These are phyloP conservation scores for Penicillium waksmanii DNA, from an alignment of 495 filamentous ascomycete genomes.

Conservation along the genomic window DNA sequence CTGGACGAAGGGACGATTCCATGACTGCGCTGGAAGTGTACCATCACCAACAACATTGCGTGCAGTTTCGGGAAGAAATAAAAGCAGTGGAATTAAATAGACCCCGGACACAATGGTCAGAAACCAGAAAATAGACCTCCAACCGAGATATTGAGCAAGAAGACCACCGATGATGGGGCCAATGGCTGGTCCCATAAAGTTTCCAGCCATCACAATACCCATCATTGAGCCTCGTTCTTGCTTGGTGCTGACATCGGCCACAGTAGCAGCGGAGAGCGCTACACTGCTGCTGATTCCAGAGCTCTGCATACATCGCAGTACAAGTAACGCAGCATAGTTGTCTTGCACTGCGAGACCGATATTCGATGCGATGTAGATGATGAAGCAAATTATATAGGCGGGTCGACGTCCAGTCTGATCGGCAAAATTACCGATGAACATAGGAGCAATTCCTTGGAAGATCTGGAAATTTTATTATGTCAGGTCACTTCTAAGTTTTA, in stretches of 20 bases:
- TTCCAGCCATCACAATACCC: slow-evolving; percentile 38
- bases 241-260: slow-evolving; percentile 44
- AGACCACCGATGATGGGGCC: slow-evolving; percentile 69
- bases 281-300: slow-evolving; percentile 51
- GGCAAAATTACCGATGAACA: slow-evolving; percentile 51
- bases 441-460: slow-evolving; percentile 55
- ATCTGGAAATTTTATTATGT: slow-evolving; percentile 30
- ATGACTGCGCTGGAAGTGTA: slow-evolving; percentile 38
- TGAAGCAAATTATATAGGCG: slow-evolving; percentile 49
- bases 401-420: slow-evolving; percentile 53
- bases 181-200: slow-evolving; percentile 51
- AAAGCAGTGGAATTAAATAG: slow-evolving; percentile 33
- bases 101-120: slow-evolving; percentile 60
- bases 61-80: slow-evolving; percentile 50
- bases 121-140: slow-evolving; percentile 78
- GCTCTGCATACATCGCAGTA: slow-evolving; percentile 55
- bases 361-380: slow-evolving; percentile 51
- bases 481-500: neutral
- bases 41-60: slow-evolving; percentile 54
- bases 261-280: slow-evolving; percentile 44
- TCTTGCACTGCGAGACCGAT: slow-evolving; percentile 53
- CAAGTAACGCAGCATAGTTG: slow-evolving; percentile 50
- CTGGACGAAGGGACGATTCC: slow-evolving; percentile 38
- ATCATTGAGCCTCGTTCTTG: slow-evolving; percentile 51
- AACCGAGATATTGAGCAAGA: slow-evolving; percentile 66